A percentile compares a stretch with the other conserved stretches of the same genome.
Conservation (phyloP, 2,329 filamentous ascomycete genomes). For the Sclerotinia sclerotiorum region DNA sequence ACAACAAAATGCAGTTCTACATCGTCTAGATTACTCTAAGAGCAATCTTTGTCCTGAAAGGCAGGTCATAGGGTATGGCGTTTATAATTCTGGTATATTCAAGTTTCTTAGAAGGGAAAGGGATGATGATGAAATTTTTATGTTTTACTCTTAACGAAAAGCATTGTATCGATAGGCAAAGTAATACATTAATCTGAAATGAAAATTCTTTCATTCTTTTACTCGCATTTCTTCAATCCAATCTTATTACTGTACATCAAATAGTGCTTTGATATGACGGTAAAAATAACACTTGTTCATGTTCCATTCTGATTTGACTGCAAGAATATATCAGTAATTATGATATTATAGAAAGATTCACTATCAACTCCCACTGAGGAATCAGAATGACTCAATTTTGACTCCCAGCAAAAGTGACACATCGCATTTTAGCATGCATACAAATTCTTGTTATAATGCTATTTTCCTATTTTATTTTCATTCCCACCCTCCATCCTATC, state of each 20-base stretch:
- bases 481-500: not conserved
- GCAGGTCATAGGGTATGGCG: conserved; percentile 11
- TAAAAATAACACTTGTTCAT: not conserved
- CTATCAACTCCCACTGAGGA: not conserved
- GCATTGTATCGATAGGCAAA: conserved; percentile 8
- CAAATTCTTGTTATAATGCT: not conserved
- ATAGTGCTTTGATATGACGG: not conserved
- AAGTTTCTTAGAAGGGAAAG: not conserved
- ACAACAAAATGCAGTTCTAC: not conserved
- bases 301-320: not conserved
- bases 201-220: not conserved
- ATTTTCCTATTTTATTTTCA: not conserved
- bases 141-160: conserved; percentile 6
- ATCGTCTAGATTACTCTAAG: not conserved
- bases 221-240: not conserved
- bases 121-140: conserved; percentile 4
- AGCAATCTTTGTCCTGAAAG: not conserved
- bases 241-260: not conserved
- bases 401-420: not conserved
- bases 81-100: not conserved
- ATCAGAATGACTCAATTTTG: not conserved
- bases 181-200: not conserved
- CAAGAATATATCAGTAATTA: not conserved
- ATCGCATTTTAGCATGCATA: not conserved
- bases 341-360: not conserved